These are phyloP conservation scores for Lepidopterella palustris DNA, from an alignment of 495 filamentous ascomycete genomes.

Conservation along the genomic window DNA sequence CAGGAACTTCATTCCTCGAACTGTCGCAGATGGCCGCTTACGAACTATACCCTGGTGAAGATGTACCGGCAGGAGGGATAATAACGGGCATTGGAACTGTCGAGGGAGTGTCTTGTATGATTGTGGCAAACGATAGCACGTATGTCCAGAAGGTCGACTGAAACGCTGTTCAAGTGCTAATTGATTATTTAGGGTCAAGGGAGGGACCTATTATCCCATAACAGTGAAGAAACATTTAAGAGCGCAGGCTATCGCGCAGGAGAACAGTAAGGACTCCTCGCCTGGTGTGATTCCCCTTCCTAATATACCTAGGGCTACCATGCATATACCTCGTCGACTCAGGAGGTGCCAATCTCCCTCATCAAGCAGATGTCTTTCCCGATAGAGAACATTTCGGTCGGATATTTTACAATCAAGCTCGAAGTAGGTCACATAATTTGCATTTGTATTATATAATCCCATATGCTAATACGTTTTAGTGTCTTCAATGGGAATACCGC, in stretches of 20 bases:
- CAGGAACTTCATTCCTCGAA: conserved; percentile 85
- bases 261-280: conserved; percentile 55
- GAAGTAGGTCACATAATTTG: conserved; percentile 39
- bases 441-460: background rate
- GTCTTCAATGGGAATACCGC: conserved; percentile 76
- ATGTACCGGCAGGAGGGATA: conserved; percentile 82
- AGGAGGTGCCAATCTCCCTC: conserved; percentile 89
- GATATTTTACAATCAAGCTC: conserved; percentile 98
- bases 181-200: conserved; percentile 59
- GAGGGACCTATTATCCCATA: conserved; percentile 97
- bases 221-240: conserved; percentile 97
- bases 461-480: conserved; percentile 34
- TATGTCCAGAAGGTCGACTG: conserved; percentile 24
- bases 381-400: conserved; percentile 93
- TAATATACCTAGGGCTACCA: conserved; percentile 44
- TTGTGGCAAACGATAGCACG: conserved; percentile 96
- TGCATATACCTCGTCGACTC: conserved; percentile 98
- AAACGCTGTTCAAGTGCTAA: background rate
- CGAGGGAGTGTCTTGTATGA: conserved; percentile 84
- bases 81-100: conserved; percentile 90
- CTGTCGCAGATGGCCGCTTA: conserved; percentile 82
- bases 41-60: conserved; percentile 77
- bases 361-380: conserved; percentile 95
- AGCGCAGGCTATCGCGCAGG: conserved; percentile 82
- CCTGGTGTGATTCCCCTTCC: background rate